Percentiles rank a stretch among this genome's conserved stretches.
Conservation (phyloP, 2,329 filamentous ascomycete species). For the Stagonosporopsis chrysanthemi region DNA sequence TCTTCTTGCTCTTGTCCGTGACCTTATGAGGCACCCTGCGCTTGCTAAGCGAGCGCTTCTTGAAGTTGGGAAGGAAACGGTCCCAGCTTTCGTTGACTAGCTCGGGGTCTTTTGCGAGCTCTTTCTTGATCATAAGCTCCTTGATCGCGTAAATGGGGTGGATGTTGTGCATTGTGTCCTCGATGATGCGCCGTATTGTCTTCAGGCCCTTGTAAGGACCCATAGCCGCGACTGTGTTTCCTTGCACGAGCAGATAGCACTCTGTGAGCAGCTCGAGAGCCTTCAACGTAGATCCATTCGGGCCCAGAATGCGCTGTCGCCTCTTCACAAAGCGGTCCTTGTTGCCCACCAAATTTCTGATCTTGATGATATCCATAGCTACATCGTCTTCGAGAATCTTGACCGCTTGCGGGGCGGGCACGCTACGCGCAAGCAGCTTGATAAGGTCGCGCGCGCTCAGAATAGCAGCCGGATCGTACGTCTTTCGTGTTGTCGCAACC, state of each 20-base stretch:
- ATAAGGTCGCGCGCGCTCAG: constrained; percentile 94
- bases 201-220: constrained; percentile 92
- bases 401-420: constrained; percentile 89
- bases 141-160: constrained; percentile 94
- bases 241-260: constrained; percentile 91
- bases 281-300: constrained; percentile 90
- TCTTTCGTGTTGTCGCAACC: constrained; percentile 91
- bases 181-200: constrained; percentile 81
- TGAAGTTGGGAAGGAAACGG: constrained; percentile 95
- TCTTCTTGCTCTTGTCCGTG: constrained; percentile 91
- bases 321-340: constrained; percentile 97
- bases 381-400: constrained; percentile 93
- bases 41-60: constrained; percentile 88
- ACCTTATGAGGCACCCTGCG: constrained; percentile 83
- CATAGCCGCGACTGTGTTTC: constrained; percentile 91
- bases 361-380: constrained; percentile 96
- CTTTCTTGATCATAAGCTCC: constrained; percentile 91
- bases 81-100: constrained; percentile 92
- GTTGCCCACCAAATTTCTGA: constrained; percentile 85
- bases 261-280: constrained; percentile 90
- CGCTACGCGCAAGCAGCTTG: constrained; percentile 82
- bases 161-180: constrained; percentile 96
- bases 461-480: constrained; percentile 89
- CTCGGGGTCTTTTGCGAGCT: constrained; percentile 87
- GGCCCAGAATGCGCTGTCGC: constrained; percentile 89